Evolutionary conservation across 202 grass and related monocot species (phyloP), one percentile per base, ranked within the genome.

Genomic region (Musa balbisiana): DNA sequence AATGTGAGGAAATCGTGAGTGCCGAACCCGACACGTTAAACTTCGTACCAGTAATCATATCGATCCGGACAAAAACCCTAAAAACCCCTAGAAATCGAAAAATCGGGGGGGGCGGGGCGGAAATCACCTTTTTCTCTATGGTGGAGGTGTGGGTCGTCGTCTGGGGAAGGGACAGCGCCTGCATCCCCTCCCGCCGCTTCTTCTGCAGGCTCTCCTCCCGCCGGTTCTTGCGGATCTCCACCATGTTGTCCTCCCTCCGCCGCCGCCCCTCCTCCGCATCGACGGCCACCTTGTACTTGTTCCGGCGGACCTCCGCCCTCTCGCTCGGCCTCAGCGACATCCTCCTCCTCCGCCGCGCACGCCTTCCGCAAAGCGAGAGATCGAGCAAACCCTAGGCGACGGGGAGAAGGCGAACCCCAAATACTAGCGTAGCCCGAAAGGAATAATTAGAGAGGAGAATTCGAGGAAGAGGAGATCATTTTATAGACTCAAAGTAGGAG

Each of bases 111-210:
- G 9, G 8, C 10, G 33, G 11, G 25, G 25, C 25, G 1, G 8
- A 0, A 2, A 22, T 62, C 9, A 98, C 94, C 94, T 90, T 98
- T 83, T 88, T 90, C 87, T 98, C 88, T 27, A 83, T 80, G 8
- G 74, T 78, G 25, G 90, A 64, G 6, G 81, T 75, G 83, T 83
- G 87, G n/a, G 54, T 58, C n/a, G 78, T 20, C 29, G 78, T 24
- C 29, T 84, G 78, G 55, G 82, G 17, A 10, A 75, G 58, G 3
- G 76, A 64, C 63, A 55, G 78, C 3, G 81, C 54, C 9, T 79
- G 81, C 67, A 85, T 76, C 5, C 94, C 94, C 79, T 92, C 91
- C 64, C 89, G 87, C 9, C 78, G 53, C 67, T 80, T 80, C 78
- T 80, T 80, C 67, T 60, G 67, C 54, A 80, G 78, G 78, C 78